phyloP scores from a whole-genome alignment of 164 flowering plant genomes.

The Kalanchoe fedtschenkoi region DNA sequence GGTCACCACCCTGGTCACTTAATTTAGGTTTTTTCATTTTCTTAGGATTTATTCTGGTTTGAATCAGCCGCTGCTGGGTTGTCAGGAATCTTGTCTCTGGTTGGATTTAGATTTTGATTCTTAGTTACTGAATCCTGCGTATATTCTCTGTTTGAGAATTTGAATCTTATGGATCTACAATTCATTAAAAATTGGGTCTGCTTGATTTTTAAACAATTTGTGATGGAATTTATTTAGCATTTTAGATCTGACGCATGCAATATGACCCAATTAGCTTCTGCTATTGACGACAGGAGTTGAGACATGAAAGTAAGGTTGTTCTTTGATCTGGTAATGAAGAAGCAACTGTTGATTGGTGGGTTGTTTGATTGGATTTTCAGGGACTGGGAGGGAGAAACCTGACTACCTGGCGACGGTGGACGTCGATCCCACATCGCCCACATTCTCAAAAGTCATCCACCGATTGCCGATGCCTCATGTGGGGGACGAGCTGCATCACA shows the following conservation, averaged over 20 bases:
- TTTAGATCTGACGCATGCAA: slow-evolving; percentile 2
- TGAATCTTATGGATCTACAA: neutral
- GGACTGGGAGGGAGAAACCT: slow-evolving; percentile 81
- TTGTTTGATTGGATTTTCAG: slow-evolving; percentile 28
- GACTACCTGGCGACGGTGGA: slow-evolving; percentile 89
- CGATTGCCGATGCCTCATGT: slow-evolving; percentile 60
- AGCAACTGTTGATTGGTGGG: neutral
- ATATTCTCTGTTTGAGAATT: too few species aligned
- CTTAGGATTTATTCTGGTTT: neutral
- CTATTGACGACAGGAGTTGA: too few species aligned
- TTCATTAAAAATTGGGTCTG: neutral
- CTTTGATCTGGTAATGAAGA: neutral
- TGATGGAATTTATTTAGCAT: neutral
- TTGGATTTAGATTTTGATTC: neutral
- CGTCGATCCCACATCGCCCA: slow-evolving; percentile 81
- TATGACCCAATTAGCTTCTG: too few species aligned
- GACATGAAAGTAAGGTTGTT: neutral
- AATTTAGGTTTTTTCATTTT: neutral
- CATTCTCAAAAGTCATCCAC: slow-evolving; percentile 83
- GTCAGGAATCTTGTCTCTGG: too few species aligned
- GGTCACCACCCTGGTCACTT: neutral
- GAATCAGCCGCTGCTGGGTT: neutral
- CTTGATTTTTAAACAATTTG: neutral
- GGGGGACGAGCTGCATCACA: slow-evolving; percentile 89
- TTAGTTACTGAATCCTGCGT: too few species aligned